phyloP scores from a whole-genome alignment of 805 yeast species.

The Ogataea ramenticola region DNA sequence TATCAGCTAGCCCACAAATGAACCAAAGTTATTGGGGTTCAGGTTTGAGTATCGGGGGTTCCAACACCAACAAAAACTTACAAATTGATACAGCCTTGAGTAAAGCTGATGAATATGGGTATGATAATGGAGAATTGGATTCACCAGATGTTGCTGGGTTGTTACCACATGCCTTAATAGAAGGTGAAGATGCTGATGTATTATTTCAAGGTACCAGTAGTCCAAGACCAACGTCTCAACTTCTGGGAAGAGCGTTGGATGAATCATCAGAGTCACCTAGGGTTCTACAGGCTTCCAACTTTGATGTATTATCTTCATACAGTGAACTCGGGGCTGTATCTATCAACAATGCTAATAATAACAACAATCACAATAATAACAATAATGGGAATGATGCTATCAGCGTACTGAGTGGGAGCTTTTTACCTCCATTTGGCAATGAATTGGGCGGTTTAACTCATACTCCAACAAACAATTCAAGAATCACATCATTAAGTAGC shows the following conservation, averaged over 20 bases:
- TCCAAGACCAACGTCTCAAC: neutral
- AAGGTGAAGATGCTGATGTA: slow-evolving; percentile 14
- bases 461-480: neutral
- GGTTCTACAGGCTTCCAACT: slow-evolving; percentile 9
- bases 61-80: neutral
- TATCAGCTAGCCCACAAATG: neutral
- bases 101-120: neutral
- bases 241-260: neutral
- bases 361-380: slow-evolving; percentile 2
- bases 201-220: neutral
- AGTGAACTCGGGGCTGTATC: slow-evolving; percentile 1
- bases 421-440: neutral
- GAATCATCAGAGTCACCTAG: slow-evolving; percentile 7
- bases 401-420: neutral
- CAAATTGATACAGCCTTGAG: slow-evolving; percentile 1
- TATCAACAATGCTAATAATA: no score
- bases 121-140: neutral
- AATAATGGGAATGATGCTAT: neutral
- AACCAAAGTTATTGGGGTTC: neutral
- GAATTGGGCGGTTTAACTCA: neutral
- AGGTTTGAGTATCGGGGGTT: neutral
- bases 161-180: slow-evolving; percentile 24
- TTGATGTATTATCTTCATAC: slow-evolving; percentile 9
- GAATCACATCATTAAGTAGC: neutral
- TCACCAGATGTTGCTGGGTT: slow-evolving; percentile 17